Evolutionary conservation across 805 yeast genomes (phyloP).

Genomic region (Hanseniaspora lachancei): DNA sequence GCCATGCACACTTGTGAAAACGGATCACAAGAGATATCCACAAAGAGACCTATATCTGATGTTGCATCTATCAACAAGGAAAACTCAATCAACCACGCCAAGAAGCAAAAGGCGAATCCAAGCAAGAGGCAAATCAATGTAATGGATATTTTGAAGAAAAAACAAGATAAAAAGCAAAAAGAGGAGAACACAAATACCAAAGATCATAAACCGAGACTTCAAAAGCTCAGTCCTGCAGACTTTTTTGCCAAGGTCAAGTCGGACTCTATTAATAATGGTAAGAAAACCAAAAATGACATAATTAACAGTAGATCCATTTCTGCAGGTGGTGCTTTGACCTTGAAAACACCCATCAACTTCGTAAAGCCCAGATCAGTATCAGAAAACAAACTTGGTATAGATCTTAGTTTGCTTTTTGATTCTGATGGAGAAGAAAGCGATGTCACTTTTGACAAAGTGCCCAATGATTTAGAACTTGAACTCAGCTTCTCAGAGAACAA

Average conservation of each 20-base stretch:
- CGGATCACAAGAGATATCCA: not conserved
- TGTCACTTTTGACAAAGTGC: not conserved
- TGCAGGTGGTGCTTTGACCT: not conserved
- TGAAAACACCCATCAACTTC: not conserved
- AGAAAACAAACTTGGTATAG: not conserved
- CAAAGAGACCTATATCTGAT: not conserved
- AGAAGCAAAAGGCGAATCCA: not conserved
- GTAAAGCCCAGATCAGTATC: not conserved
- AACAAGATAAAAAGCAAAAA: not conserved
- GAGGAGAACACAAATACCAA: not conserved
- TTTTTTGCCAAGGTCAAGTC: not conserved
- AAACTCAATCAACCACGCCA: not conserved
- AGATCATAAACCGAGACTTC: not conserved
- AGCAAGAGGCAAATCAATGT: not conserved
- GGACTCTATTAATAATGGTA: not conserved
- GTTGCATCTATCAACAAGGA: not conserved
- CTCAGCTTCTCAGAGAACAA: not conserved
- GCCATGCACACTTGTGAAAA: conserved; percentile 4
- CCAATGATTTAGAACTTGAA: not conserved
- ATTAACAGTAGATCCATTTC: not conserved
- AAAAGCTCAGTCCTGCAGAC: not conserved
- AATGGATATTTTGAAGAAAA: conserved; percentile 1
- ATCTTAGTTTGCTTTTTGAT: not conserved
- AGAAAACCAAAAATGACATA: not conserved
- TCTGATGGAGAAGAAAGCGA: not conserved